Evolutionary conservation across 768 basidiomycete species (phyloP).

Genomic region (Tylopilus sp.): DNA sequence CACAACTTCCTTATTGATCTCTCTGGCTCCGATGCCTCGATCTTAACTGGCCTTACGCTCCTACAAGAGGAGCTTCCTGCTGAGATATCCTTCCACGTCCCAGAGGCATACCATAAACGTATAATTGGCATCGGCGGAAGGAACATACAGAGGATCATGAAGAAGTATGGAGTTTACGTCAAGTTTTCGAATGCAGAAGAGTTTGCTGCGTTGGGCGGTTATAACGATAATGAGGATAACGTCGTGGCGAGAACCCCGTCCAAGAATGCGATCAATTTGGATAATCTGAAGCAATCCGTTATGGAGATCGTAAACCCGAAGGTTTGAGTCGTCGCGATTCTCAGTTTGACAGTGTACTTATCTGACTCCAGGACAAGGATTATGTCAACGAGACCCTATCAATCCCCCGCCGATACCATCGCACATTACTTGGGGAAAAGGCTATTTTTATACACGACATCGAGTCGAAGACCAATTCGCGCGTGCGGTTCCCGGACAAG

Average conservation of each 20-base stretch:
- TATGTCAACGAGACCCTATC: slow-evolving; percentile 91
- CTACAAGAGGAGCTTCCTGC: slow-evolving; percentile 98
- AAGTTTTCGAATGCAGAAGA: slow-evolving; percentile 99
- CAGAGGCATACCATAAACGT: slow-evolving; percentile 96
- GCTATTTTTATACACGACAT: slow-evolving; percentile 97
- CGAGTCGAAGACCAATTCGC: slow-evolving; percentile 93
- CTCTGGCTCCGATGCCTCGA: slow-evolving; percentile 77
- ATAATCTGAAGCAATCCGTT: slow-evolving; percentile 91
- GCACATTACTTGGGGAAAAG: slow-evolving; percentile 93
- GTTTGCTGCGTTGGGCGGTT: slow-evolving; percentile 90
- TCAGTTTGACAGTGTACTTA: slow-evolving; percentile 1
- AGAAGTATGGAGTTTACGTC: slow-evolving; percentile 99
- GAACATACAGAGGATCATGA: slow-evolving; percentile 99
- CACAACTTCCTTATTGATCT: slow-evolving; percentile 94
- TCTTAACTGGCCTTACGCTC: slow-evolving; percentile 82
- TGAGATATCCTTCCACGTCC: slow-evolving; percentile 98
- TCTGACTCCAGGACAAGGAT: slow-evolving; percentile 77
- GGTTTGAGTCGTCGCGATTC: slow-evolving; percentile 40
- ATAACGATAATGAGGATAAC: slow-evolving; percentile 97
- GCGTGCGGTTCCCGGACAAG: slow-evolving; percentile 89
- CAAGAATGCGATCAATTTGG: slow-evolving; percentile 94
- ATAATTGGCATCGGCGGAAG: slow-evolving; percentile 98
- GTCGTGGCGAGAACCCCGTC: slow-evolving; percentile 97
- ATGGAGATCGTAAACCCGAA: slow-evolving; percentile 98
- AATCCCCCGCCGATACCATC: slow-evolving; percentile 93